Percentiles rank a stretch among this genome's conserved stretches.
Conservation (phyloP, 2,329 filamentous ascomycete species). For the Epichloe bromicola region DNA sequence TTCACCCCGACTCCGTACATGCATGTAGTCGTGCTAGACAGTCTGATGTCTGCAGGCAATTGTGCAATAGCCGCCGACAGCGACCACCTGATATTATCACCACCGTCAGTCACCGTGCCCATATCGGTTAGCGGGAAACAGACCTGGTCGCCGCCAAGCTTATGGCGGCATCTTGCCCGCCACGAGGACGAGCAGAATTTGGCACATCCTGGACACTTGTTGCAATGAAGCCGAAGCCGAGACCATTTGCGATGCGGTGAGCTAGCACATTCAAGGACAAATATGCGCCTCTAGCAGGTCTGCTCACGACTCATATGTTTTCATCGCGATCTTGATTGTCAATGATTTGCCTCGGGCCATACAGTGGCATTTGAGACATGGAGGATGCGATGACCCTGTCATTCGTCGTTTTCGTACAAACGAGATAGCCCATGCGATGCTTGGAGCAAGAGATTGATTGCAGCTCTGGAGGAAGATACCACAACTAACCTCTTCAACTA, state of each 20-base stretch:
- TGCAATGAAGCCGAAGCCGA: constrained; percentile 1
- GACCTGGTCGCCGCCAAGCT: constrained; percentile 5
- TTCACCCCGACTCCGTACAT: neutral
- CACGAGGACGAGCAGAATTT: constrained; percentile 6
- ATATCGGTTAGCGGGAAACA: neutral
- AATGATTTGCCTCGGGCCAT: no score
- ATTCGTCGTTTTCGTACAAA: neutral
- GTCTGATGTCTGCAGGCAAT: neutral
- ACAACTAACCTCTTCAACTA: neutral
- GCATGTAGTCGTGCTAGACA: neutral
- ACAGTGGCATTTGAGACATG: neutral
- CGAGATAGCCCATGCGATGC: neutral
- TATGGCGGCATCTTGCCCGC: neutral
- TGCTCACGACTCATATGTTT: no score
- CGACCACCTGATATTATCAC: neutral
- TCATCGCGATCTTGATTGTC: no score
- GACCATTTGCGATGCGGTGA: constrained; percentile 5
- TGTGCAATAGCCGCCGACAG: constrained; percentile 1
- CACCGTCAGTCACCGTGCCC: neutral
- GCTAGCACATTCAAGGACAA: constrained; percentile 1
- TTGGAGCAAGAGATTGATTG: neutral
- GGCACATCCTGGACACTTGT: neutral
- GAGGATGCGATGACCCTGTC: neutral
- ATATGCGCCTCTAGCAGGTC: neutral
- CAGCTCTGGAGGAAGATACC: no score